Conservation (phyloP, 2,329 filamentous ascomycete genomes). For the Zasmidium cellare region DNA sequence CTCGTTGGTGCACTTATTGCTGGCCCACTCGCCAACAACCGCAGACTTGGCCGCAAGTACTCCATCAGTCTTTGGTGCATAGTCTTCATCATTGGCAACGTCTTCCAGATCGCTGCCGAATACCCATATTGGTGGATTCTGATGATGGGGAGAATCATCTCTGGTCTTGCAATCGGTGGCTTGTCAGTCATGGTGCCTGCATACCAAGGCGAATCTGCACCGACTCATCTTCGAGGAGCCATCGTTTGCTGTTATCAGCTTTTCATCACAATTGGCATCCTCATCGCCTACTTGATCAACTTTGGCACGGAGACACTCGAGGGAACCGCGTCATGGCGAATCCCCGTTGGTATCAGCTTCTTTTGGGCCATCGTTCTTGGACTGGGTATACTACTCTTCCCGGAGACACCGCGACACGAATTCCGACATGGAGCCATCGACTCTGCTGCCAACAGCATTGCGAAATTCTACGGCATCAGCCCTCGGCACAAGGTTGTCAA, state of each 20-base stretch:
- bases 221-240: constrained; percentile 62
- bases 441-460: constrained; percentile 40
- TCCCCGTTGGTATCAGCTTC: constrained; percentile 48
- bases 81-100: constrained; percentile 62
- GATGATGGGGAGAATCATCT: constrained; percentile 62
- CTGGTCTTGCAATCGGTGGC: constrained; percentile 63
- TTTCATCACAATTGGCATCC: constrained; percentile 65
- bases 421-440: constrained; percentile 45
- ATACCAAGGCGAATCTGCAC: constrained; percentile 66
- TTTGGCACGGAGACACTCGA: constrained; percentile 57
- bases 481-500: constrained; percentile 45
- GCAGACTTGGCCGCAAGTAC: constrained; percentile 55
- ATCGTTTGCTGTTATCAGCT: constrained; percentile 66
- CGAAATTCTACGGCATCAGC: constrained; percentile 48
- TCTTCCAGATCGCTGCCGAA: constrained; percentile 62
- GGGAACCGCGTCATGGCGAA: constrained; percentile 43
- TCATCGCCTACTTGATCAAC: constrained; percentile 52
- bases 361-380: constrained; percentile 47
- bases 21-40: constrained; percentile 59
- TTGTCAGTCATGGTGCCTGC: constrained; percentile 64
- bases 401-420: constrained; percentile 49
- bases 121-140: constrained; percentile 59
- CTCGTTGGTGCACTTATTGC: constrained; percentile 57
- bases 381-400: constrained; percentile 45
- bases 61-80: constrained; percentile 63